Evolutionary conservation across 2,329 filamentous ascomycete species (phyloP).

Genomic region (Fusarium setosum): DNA sequence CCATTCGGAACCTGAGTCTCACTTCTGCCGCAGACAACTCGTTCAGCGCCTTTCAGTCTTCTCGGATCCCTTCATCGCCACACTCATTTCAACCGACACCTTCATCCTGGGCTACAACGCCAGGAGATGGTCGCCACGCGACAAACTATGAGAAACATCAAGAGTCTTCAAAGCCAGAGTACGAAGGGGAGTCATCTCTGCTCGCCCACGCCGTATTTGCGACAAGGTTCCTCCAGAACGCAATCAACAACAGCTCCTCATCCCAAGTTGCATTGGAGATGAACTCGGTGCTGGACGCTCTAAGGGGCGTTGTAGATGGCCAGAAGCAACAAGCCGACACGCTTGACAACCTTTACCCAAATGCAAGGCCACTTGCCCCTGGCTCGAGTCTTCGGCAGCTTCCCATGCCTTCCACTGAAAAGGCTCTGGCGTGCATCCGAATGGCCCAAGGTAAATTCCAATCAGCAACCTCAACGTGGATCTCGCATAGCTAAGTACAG

Average conservation of each 20-base stretch:
- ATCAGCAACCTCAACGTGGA: too few relatives aligned
- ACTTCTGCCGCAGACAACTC: neutral
- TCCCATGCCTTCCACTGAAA: neutral
- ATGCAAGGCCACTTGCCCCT: neutral
- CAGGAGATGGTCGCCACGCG: neutral
- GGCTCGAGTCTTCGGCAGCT: neutral
- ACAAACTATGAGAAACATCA: neutral
- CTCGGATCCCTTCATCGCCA: neutral
- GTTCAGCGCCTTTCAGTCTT: neutral
- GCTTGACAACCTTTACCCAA: neutral
- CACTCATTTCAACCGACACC: neutral
- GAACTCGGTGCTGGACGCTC: constrained; percentile 1
- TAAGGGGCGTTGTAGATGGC: neutral
- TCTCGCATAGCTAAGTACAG: neutral
- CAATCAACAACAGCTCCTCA: constrained; percentile 25
- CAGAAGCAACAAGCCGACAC: neutral
- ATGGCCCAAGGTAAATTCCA: neutral
- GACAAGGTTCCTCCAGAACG: constrained; percentile 35
- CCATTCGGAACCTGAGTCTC: neutral
- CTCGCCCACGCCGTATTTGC: constrained; percentile 36
- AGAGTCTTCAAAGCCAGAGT: neutral
- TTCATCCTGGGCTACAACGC: neutral
- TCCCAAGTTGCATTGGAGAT: constrained; percentile 33
- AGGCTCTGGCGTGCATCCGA: neutral
- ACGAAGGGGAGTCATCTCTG: neutral